These are phyloP conservation scores for Aspergillus bridgeri DNA, from an alignment of 495 filamentous ascomycete species.

Conservation along the genomic window DNA sequence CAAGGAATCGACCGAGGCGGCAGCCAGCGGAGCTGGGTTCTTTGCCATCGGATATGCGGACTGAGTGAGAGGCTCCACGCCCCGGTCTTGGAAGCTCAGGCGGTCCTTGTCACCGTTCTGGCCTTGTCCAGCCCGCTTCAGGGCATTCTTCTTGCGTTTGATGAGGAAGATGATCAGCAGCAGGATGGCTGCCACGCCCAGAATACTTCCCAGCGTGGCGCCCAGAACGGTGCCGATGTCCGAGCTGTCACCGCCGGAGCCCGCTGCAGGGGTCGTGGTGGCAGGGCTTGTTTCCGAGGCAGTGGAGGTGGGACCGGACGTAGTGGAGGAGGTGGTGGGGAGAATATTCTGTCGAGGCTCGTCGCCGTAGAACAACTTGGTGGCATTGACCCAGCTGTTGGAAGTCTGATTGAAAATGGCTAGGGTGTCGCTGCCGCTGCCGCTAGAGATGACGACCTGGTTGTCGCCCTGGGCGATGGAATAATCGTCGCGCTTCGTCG, in stretches of 20 bases:
- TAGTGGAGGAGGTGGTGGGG: constrained; percentile 23
- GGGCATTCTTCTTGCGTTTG: constrained; percentile 54
- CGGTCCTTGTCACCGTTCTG: constrained; percentile 55
- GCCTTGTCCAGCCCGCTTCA: constrained; percentile 52
- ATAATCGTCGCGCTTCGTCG: constrained; percentile 55
- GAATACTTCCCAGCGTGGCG: constrained; percentile 72
- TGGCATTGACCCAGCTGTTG: constrained; percentile 81
- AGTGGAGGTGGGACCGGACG: constrained; percentile 25
- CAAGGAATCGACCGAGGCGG: constrained; percentile 44
- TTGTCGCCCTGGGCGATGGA: constrained; percentile 57
- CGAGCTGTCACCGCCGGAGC: constrained; percentile 27
- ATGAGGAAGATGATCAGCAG: constrained; percentile 65
- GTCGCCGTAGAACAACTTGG: constrained; percentile 55
- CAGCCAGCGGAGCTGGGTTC: constrained; percentile 40
- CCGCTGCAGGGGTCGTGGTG: constrained; percentile 28
- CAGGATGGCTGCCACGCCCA: constrained; percentile 69
- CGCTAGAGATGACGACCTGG: constrained; percentile 74
- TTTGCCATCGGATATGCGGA: constrained; percentile 44
- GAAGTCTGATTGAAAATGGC: constrained; percentile 75
- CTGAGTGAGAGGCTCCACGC: constrained; percentile 48
- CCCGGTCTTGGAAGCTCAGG: constrained; percentile 62
- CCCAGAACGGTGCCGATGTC: constrained; percentile 65
- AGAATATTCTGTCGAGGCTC: constrained; percentile 33
- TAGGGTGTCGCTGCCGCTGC: constrained; percentile 55
- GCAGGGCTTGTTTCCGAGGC: constrained; percentile 37